Base-by-base conservation (phyloP, 164 flowering plant genomes). In the Stephania japonica region DNA sequence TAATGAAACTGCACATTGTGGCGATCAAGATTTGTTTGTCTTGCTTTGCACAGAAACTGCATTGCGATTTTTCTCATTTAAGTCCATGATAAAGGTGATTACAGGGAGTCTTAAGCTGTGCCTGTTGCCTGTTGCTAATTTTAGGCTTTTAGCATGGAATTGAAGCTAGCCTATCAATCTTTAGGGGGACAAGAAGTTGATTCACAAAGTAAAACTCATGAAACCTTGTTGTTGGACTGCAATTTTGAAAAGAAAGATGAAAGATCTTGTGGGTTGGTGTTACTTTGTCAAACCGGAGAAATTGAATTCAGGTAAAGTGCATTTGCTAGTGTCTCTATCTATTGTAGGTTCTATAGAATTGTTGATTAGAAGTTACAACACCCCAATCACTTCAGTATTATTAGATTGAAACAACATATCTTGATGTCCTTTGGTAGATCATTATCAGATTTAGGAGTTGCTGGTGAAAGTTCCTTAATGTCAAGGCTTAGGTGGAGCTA, bases 171-270 rank as follows among this genome's bases (percentile, higher is more conserved):
- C 66, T 73, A 27, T 47, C 67, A 62, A 65, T 73, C 44, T 75
- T 38, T 63, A 94, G 98, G 97, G 96, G 49, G 83, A 87, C 27
- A 80, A 78, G 25, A 88, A 86, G 66, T 72, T 86, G n/a, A 73
- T 87, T 69, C 83, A 24, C 59, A 90, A 91, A 85, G 87, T 91
- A 75, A 88, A 86, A 72, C 91, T 89, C 69, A 73, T 72, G n/a
- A 85, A 83, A 74, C 86, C 85, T 71, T 90, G 97, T 79, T 88
- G 88, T 78, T 94, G 98, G 97, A 79, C 94, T 32, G 70, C 94
- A 76, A 85, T 77, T 65, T 83, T 91, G 71, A 84, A 72, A 75
- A 16, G n/a, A 85, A 82, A 80, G 85, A 85, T 71, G 87, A 70
- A 56, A 81, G 70, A 71, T 62, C 81, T 53, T 75, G 70, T 80